These are phyloP conservation scores for Solanum hybrid DNA, from an alignment of 305 asterid species.

Conservation along the genomic window DNA sequence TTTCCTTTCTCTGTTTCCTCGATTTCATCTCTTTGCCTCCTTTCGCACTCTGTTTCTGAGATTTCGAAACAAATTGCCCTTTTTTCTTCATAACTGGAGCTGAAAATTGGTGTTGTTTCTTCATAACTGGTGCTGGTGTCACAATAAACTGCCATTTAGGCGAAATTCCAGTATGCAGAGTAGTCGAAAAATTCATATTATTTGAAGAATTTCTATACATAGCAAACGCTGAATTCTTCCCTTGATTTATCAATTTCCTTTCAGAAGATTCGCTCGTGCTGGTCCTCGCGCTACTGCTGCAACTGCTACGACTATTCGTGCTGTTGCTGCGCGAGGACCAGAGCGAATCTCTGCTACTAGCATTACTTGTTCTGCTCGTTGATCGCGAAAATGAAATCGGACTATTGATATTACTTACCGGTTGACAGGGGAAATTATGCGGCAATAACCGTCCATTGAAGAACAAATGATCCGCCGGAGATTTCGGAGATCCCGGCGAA, in stretches of 20 bases:
- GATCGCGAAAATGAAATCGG: conserved; percentile 35
- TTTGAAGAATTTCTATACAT: neutral
- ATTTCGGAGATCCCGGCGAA: conserved; percentile 35
- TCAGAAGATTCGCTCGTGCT: conserved; percentile 44
- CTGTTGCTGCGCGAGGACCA: conserved; percentile 75
- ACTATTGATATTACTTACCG: neutral
- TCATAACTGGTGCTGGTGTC: conserved; percentile 38
- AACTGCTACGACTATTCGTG: conserved; percentile 49
- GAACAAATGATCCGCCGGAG: conserved; percentile 80
- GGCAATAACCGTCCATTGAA: conserved; percentile 61
- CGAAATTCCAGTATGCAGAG: conserved; percentile 27
- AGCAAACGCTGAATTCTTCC: neutral
- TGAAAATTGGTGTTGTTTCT: conserved; percentile 6
- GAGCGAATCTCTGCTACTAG: conserved; percentile 43
- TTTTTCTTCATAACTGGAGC: conserved; percentile 28
- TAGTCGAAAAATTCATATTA: neutral
- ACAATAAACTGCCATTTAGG: conserved; percentile 55
- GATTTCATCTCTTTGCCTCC: conserved; percentile 8
- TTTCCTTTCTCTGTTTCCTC: conserved; percentile 6
- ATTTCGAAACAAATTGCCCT: conserved; percentile 14
- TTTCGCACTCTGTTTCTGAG: neutral
- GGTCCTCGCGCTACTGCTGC: conserved; percentile 62
- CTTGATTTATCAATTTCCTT: conserved; percentile 2
- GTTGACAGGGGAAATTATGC: conserved; percentile 43
- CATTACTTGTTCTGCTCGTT: conserved; percentile 53